These are phyloP conservation scores for Darksidea phi DNA, from an alignment of 495 filamentous ascomycete genomes.

Conservation along the genomic window DNA sequence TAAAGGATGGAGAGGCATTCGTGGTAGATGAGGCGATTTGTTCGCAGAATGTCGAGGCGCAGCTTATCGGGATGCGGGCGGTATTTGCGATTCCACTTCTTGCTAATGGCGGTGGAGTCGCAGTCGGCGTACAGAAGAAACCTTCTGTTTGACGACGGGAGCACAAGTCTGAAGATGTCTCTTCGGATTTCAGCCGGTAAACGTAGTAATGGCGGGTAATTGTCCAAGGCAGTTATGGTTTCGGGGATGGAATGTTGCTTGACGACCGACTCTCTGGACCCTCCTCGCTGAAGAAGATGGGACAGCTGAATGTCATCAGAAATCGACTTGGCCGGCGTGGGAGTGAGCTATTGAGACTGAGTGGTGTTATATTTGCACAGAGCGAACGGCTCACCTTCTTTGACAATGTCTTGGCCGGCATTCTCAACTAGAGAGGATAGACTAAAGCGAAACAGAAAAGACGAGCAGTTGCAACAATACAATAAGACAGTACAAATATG, in stretches of 20 bases:
- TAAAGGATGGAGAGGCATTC: slow-evolving; percentile 37
- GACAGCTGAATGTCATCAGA: slow-evolving; percentile 7
- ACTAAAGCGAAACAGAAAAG: background rate
- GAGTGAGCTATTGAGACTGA: slow-evolving; percentile 15
- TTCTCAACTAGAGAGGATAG: slow-evolving; percentile 8
- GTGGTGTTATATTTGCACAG: background rate
- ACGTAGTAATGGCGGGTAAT: slow-evolving; percentile 30
- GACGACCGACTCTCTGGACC: slow-evolving; percentile 12
- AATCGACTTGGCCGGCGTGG: slow-evolving; percentile 12
- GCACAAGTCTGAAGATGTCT: slow-evolving; percentile 31
- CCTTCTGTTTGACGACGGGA: slow-evolving; percentile 26
- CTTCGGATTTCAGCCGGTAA: slow-evolving; percentile 34
- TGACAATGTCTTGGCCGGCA: slow-evolving; percentile 29
- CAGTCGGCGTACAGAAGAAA: slow-evolving; percentile 36
- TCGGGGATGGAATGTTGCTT: slow-evolving; percentile 31
- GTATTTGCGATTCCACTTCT: slow-evolving; percentile 31
- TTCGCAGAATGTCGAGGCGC: slow-evolving; percentile 34
- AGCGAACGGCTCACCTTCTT: slow-evolving; percentile 23
- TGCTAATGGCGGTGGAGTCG: slow-evolving; percentile 28
- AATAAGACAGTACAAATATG: slow-evolving; percentile 2
- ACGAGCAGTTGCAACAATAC: background rate
- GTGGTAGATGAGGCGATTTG: slow-evolving; percentile 36
- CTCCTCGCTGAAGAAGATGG: background rate
- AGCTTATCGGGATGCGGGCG: slow-evolving; percentile 24
- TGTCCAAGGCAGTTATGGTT: slow-evolving; percentile 30